A percentile compares a stretch with the other conserved stretches of the same genome.
phyloP scores from a whole-genome alignment of 208 protist genomes.

The Leishmania arabica region DNA sequence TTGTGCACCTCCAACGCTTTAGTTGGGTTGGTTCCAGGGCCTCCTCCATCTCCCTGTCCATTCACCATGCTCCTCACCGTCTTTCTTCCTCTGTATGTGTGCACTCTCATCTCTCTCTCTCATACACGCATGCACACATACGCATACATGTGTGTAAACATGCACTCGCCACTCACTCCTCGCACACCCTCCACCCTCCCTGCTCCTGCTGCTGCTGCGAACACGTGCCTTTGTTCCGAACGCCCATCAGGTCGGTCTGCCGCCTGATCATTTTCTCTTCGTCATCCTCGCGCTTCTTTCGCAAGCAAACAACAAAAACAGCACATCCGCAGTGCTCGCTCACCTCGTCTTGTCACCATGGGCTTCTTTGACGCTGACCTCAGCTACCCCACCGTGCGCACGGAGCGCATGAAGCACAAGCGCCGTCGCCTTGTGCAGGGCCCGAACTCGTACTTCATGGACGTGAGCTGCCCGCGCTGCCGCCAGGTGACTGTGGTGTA shows the following conservation, averaged over 20 bases:
- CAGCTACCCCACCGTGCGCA: conserved; percentile 95
- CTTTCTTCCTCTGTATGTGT: neutral
- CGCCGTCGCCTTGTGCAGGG: conserved; percentile 98
- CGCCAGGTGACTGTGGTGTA: conserved; percentile 96
- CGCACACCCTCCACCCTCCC: too few species aligned
- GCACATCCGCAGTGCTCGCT: neutral
- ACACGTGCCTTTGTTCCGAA: neutral
- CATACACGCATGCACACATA: neutral
- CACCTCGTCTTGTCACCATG: conserved; percentile 44
- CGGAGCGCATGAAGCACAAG: conserved; percentile 98
- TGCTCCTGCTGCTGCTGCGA: neutral
- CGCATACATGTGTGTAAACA: neutral
- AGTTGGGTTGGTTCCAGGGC: neutral
- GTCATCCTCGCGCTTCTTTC: neutral
- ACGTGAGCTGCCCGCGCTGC: conserved; percentile 99
- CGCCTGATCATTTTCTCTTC: neutral
- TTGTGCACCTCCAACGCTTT: neutral
- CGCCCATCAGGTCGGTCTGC: neutral
- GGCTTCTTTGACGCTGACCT: conserved; percentile 97
- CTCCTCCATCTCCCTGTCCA: conserved; percentile 1
- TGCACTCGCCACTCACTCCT: neutral
- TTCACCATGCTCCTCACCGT: neutral
- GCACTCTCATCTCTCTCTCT: neutral
- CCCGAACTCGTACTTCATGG: conserved; percentile 99
- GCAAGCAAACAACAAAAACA: neutral